Percentiles rank a stretch among this genome's conserved stretches.
These are phyloP conservation scores for Pseudogymnoascus sp. DNA, from an alignment of 2,329 filamentous ascomycete genomes.

Conservation along the genomic window DNA sequence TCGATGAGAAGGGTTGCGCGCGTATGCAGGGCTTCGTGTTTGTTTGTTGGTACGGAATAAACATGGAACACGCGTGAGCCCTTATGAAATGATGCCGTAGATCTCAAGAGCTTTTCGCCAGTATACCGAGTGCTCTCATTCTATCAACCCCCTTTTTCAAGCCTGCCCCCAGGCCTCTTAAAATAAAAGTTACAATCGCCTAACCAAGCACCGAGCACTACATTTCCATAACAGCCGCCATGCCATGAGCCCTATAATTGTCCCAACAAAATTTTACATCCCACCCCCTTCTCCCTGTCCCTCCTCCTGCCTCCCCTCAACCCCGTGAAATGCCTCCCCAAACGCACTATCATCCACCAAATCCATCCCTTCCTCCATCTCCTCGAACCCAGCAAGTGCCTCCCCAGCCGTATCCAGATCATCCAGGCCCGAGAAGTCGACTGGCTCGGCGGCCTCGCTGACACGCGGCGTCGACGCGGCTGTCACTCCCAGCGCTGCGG, in stretches of 20 bases:
- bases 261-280: slow-evolving; percentile 1
- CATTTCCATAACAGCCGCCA: neutral
- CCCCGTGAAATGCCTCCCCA: slow-evolving; percentile 70
- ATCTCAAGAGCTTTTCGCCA: neutral
- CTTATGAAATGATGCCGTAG: neutral
- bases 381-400: slow-evolving; percentile 58
- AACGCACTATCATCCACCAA: slow-evolving; percentile 74
- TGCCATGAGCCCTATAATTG: neutral
- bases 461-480: slow-evolving; percentile 19
- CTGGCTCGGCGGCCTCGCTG: slow-evolving; percentile 38
- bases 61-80: slow-evolving; percentile 9
- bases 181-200: neutral
- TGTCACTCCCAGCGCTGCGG: neutral
- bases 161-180: neutral
- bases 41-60: neutral
- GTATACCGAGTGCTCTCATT: neutral
- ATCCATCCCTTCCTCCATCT: slow-evolving; percentile 41
- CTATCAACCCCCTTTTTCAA: neutral
- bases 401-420: slow-evolving; percentile 65
- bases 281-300: slow-evolving; percentile 15
- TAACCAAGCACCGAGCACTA: neutral
- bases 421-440: slow-evolving; percentile 55
- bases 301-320: slow-evolving; percentile 30
- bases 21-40: slow-evolving; percentile 5
- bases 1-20: neutral